Conservation (phyloP, 306 rosid genomes). For the Lupinus albus region DNA sequence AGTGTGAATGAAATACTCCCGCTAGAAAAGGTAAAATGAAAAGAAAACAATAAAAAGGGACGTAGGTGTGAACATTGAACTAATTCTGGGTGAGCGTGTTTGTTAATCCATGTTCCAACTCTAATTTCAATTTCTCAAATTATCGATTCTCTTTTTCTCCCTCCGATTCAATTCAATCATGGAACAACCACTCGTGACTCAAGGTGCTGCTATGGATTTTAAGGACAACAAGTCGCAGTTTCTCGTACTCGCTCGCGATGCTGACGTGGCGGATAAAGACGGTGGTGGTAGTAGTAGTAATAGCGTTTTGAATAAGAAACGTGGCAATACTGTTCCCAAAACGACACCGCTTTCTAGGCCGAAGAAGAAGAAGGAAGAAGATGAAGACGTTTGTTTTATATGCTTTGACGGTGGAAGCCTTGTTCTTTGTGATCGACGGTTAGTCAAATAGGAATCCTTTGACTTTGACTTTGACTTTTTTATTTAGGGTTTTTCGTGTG, state of each 20-base stretch:
- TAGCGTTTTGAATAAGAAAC: slow-evolving; percentile 51
- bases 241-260: background rate
- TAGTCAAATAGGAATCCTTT: slow-evolving; percentile 10
- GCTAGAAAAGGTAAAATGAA: no score
- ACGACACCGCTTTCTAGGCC: slow-evolving; percentile 45
- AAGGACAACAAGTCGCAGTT: slow-evolving; percentile 38
- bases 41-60: no score
- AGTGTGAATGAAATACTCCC: no score
- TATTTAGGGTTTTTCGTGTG: no score
- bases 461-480: background rate
- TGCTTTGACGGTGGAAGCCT: slow-evolving; percentile 98
- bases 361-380: slow-evolving; percentile 53
- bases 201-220: background rate
- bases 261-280: slow-evolving; percentile 9
- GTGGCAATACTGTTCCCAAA: slow-evolving; percentile 59
- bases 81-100: background rate
- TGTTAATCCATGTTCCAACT: slow-evolving; percentile 41
- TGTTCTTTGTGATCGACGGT: slow-evolving; percentile 98
- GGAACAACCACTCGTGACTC: background rate
- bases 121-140: no score
- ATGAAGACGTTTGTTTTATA: slow-evolving; percentile 91
- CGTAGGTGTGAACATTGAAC: no score
- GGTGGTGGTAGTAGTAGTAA: background rate
- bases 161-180: background rate
- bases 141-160: background rate